Evolutionary conservation across 345 rosid species (phyloP).

Genomic region (Brassica carinata): DNA sequence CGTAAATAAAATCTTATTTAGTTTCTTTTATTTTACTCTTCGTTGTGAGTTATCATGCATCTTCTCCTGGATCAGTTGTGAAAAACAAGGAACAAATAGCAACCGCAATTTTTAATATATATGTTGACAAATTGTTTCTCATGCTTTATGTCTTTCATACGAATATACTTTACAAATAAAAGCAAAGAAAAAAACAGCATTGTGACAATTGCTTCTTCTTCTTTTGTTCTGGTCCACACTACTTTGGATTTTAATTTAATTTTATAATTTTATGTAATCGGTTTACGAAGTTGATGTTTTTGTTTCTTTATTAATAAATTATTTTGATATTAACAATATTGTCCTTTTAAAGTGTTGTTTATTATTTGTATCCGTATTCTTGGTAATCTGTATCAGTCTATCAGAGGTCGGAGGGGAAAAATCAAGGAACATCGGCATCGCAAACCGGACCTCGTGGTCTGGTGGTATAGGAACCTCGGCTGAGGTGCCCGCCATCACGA

Average conservation of each 20-base stretch:
- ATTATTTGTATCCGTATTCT: not conserved
- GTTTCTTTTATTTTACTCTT: no score
- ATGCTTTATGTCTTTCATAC: not conserved
- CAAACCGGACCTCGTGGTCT: not conserved
- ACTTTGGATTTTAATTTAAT: not conserved
- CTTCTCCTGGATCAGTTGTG: not conserved
- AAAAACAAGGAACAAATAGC: not conserved
- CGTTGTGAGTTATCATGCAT: not conserved
- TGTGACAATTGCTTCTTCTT: not conserved
- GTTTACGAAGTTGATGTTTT: not conserved
- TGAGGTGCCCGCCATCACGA: no score
- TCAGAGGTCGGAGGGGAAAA: not conserved
- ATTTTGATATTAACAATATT: not conserved
- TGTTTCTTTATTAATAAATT: not conserved
- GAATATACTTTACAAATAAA: not conserved
- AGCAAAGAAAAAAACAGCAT: no score
- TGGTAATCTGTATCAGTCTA: not conserved
- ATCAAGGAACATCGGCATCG: not conserved
- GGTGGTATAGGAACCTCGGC: no score
- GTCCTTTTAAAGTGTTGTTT: not conserved
- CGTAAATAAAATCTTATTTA: not conserved
- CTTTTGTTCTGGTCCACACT: slow-evolving; percentile 1
- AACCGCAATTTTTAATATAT: not conserved
- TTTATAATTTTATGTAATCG: not conserved
- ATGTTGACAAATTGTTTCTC: not conserved